These are phyloP conservation scores for Eryngium alpinum DNA, from an alignment of 140 eudicot genomes.

Conservation along the genomic window DNA sequence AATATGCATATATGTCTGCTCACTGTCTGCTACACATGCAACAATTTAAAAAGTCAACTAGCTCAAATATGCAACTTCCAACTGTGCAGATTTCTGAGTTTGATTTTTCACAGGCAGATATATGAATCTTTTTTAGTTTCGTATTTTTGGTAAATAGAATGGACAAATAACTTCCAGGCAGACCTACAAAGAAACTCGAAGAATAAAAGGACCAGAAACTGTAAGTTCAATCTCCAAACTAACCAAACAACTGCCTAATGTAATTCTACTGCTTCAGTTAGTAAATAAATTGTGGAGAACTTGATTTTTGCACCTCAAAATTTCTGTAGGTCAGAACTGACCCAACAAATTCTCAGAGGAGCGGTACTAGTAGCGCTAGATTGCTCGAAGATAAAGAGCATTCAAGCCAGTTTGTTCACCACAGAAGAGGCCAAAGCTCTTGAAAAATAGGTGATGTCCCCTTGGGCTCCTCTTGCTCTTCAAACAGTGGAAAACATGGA, in stretches of 20 bases:
- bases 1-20: too few species aligned
- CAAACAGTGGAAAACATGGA: slow-evolving; percentile 48
- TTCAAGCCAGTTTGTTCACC: slow-evolving; percentile 62
- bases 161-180: slow-evolving; percentile 39
- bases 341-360: slow-evolving; percentile 29
- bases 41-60: neutral
- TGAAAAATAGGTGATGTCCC: slow-evolving; percentile 45
- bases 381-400: slow-evolving; percentile 31
- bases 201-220: slow-evolving; percentile 40
- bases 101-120: neutral
- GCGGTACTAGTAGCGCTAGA: slow-evolving; percentile 24
- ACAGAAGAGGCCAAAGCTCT: slow-evolving; percentile 39
- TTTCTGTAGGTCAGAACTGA: slow-evolving; percentile 39
- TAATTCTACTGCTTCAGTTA: neutral
- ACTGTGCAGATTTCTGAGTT: neutral
- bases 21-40: neutral
- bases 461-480: slow-evolving; percentile 57
- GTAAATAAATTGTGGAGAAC: neutral
- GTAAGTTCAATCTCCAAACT: slow-evolving; percentile 34
- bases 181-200: slow-evolving; percentile 49
- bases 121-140: neutral
- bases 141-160: slow-evolving; percentile 31
- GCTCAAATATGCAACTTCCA: neutral
- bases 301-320: neutral
- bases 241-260: neutral